Evolutionary conservation across 257 asterid species (phyloP), one percentile per base, ranked within the genome.

Genomic region (Avicennia marina): DNA sequence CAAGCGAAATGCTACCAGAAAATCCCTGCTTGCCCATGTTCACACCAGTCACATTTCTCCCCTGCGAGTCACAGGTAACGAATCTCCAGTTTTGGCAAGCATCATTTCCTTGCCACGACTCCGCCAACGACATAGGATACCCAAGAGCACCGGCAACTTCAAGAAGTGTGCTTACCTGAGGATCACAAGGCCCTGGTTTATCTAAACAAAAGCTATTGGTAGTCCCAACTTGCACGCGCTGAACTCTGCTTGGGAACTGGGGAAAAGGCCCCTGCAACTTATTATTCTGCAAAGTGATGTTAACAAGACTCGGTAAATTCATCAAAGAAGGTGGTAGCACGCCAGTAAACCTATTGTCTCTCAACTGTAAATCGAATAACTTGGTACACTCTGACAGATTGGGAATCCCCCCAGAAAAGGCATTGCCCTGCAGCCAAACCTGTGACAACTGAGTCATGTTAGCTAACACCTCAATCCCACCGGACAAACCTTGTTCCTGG

Each of bases 331-430:
- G 61, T 0, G 96, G 94, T 17, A 91, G 71, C 24, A 83, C 52
- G 1, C 98, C 98, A 16, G 98, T 83, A 16, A 91, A 73, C 26
- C 61, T 73, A 49, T 88, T 88, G 11, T 85, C 96, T 84, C 96
- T 85, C 39, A 91, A 58, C 76, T 83, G 94, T 77, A 91, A 73
- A 73, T 91, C 95, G 11, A 75, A 74, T 53, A 91, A 53, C 68
- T 64, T 73, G 15, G 65, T 46, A 49, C 98, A 88, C 4, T 78
- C 73, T 0, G 98, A 85, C 38, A 91, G 62, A 67, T 91, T 96
- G 1, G 98, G 98, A 18, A 91, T 79, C 51, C 77, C 83, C 9
- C 95, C 98, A 0, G 93, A 51, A 53, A 91, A 91, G 4, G 72
- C 24, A 63, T 91, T 91, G 0, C 77, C 81, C 16, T 91, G 95